phyloP scores from a whole-genome alignment of 1,284 basidiomycete species.

The Ganoderma resinaceum region DNA sequence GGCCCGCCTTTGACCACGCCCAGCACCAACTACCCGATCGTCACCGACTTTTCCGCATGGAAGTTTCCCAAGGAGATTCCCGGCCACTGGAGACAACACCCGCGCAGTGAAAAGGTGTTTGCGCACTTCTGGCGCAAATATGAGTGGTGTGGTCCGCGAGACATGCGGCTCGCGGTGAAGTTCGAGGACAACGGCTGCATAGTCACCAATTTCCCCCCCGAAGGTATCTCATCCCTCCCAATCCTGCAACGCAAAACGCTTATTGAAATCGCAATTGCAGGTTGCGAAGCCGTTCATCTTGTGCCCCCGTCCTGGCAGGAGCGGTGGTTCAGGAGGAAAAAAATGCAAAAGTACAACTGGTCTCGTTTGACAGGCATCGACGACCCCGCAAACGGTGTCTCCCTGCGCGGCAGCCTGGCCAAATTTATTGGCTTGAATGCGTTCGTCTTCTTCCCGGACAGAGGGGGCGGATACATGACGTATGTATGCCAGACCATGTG shows the following conservation, averaged over 20 bases:
- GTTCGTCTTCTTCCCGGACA: neutral
- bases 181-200: neutral
- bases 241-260: too few relatives aligned
- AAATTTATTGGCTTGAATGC: neutral
- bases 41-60: neutral
- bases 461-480: neutral
- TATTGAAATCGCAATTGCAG: neutral
- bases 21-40: neutral
- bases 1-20: neutral
- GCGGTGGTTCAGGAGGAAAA: neutral
- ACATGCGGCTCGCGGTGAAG: too few relatives aligned
- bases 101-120: neutral
- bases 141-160: too few relatives aligned
- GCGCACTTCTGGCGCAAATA: neutral
- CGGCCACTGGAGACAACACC: neutral
- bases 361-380: neutral
- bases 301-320: neutral
- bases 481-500: neutral
- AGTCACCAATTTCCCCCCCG: neutral
- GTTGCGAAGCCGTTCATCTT: neutral
- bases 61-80: neutral
- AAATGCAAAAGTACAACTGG: neutral
- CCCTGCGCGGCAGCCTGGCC: neutral
- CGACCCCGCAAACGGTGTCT: neutral
- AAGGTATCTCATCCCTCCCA: too few relatives aligned